Conservation (phyloP, 495 filamentous ascomycete genomes). For the Tuber brumale region DNA sequence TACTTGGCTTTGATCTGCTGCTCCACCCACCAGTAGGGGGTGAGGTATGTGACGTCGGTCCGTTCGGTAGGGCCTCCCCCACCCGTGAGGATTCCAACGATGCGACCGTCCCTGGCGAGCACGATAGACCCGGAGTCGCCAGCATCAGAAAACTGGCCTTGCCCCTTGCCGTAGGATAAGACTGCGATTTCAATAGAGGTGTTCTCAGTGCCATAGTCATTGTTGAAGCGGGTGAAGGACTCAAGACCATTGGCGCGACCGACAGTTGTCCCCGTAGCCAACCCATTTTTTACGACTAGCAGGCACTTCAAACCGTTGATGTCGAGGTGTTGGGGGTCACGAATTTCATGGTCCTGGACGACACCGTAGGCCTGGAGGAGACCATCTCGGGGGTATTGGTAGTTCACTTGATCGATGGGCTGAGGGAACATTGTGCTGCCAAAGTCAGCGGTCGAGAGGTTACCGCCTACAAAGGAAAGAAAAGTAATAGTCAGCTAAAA, state of each 20-base stretch:
- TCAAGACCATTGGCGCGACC: slow-evolving; percentile 18
- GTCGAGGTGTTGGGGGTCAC: slow-evolving; percentile 19
- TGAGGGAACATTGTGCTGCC: slow-evolving; percentile 1
- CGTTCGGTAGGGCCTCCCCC: background rate
- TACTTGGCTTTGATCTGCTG: background rate
- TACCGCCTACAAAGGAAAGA: background rate
- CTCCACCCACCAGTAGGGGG: background rate
- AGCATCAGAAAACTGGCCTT: background rate
- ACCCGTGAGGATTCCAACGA: background rate
- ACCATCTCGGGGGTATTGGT: slow-evolving; percentile 6
- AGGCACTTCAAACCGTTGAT: slow-evolving; percentile 15
- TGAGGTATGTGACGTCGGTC: background rate
- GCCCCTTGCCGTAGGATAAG: background rate
- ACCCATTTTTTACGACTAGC: slow-evolving; percentile 18
- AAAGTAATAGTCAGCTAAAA: too few species aligned
- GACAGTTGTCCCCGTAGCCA: slow-evolving; percentile 10
- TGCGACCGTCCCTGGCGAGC: background rate
- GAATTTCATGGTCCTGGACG: slow-evolving; percentile 16
- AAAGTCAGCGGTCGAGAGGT: background rate
- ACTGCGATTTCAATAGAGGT: slow-evolving; percentile 3
- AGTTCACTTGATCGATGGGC: background rate
- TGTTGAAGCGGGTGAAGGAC: slow-evolving; percentile 2
- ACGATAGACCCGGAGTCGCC: background rate
- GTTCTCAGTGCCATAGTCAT: background rate
- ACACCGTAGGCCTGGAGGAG: slow-evolving; percentile 19